These are phyloP conservation scores for Diophrys sp. DNA, from an alignment of 73 alveolate genomes.

Conservation along the genomic window DNA sequence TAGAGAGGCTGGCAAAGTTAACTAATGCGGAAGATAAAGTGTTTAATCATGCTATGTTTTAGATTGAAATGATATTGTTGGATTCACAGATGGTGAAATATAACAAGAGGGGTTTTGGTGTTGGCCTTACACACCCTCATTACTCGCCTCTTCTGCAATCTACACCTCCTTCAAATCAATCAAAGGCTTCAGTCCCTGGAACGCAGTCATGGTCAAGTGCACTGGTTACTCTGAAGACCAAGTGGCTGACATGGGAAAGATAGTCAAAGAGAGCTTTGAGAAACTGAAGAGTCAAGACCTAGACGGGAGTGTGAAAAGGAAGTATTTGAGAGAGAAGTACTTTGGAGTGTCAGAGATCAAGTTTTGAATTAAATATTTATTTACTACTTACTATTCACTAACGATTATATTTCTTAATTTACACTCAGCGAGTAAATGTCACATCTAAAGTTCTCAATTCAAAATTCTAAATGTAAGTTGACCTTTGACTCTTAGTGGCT, in stretches of 20 bases:
- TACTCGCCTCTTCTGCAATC: slow-evolving; percentile 69
- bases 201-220: slow-evolving; percentile 54
- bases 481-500: neutral
- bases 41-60: slow-evolving; percentile 40
- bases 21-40: slow-evolving; percentile 41
- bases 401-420: too few relatives aligned
- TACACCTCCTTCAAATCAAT: slow-evolving; percentile 56
- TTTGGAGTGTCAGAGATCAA: neutral
- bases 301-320: neutral
- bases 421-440: neutral
- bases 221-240: slow-evolving; percentile 68
- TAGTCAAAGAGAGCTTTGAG: neutral
- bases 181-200: slow-evolving; percentile 55
- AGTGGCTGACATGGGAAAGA: slow-evolving; percentile 18
- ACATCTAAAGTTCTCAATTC: neutral
- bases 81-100: slow-evolving; percentile 70
- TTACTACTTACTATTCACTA: neutral
- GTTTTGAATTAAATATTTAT: too few relatives aligned
- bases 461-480: neutral
- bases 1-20: slow-evolving; percentile 43
- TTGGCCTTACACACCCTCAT: slow-evolving; percentile 59
- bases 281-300: neutral
- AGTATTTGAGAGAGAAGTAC: neutral
- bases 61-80: slow-evolving; percentile 66
- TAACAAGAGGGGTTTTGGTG: too few relatives aligned